Percentiles rank a stretch among this genome's conserved stretches.
Conservation (phyloP, 2,329 filamentous ascomycete species). For the Pseudopithomyces maydicus region DNA sequence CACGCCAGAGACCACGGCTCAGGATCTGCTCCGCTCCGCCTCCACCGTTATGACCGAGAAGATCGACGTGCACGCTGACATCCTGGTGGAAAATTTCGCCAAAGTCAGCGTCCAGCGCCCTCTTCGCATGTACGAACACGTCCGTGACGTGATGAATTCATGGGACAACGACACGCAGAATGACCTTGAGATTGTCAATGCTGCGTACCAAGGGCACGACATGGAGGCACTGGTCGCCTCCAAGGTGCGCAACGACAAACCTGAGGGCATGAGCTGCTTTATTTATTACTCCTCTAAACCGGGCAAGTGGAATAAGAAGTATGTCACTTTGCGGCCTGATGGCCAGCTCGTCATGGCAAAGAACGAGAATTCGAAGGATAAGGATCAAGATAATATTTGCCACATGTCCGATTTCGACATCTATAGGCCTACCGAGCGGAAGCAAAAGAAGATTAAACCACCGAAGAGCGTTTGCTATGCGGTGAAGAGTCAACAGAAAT, state of each 20-base stretch:
- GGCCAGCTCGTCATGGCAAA: constrained; percentile 77
- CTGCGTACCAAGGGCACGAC: constrained; percentile 58
- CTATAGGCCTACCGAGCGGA: constrained; percentile 74
- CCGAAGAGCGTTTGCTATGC: constrained; percentile 87
- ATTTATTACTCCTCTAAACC: constrained; percentile 81
- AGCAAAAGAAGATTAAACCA: constrained; percentile 74
- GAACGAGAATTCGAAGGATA: constrained; percentile 72
- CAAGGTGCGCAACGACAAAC: constrained; percentile 67
- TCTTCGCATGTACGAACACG: constrained; percentile 81
- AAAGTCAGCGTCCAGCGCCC: constrained; percentile 80
- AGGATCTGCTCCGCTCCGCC: constrained; percentile 73
- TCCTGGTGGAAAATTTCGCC: constrained; percentile 78
- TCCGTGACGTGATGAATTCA: constrained; percentile 88
- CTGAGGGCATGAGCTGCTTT: constrained; percentile 69
- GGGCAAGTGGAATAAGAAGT: constrained; percentile 88
- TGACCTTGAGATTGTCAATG: constrained; percentile 68
- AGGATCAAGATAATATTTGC: constrained; percentile 73
- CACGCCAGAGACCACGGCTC: constrained; percentile 72
- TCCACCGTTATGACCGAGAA: constrained; percentile 65
- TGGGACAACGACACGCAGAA: constrained; percentile 87
- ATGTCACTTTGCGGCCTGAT: constrained; percentile 71
- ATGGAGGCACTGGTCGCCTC: constrained; percentile 67
- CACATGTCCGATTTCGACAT: constrained; percentile 93
- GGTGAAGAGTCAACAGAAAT: constrained; percentile 90
- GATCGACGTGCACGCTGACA: constrained; percentile 68